Evolutionary conservation across 345 rosid genomes (phyloP).

Genomic region (Geranium rotundifolium): DNA sequence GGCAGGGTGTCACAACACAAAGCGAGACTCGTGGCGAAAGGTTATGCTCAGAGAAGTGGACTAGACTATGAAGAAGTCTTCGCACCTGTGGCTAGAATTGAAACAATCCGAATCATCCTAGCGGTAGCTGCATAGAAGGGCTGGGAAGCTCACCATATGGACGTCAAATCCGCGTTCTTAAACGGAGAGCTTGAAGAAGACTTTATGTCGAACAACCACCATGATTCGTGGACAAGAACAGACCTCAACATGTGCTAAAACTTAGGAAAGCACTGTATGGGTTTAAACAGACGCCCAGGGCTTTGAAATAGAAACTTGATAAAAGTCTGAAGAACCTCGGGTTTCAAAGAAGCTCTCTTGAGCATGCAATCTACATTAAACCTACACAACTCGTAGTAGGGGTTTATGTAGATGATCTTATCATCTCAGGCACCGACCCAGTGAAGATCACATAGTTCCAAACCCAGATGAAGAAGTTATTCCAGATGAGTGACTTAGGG

Average conservation of each 20-base stretch:
- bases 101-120: slow-evolving; percentile 7
- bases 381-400: not conserved
- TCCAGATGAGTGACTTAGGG: too few relatives aligned
- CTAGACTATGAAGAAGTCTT: not conserved
- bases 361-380: not conserved
- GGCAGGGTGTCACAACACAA: not conserved
- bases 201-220: not conserved
- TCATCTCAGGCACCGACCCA: too few relatives aligned
- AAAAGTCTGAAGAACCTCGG: not conserved
- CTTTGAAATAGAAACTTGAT: not conserved
- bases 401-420: too few relatives aligned
- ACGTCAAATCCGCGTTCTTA: not conserved
- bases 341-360: not conserved
- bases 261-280: slow-evolving; percentile 2
- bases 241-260: not conserved
- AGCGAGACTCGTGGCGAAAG: too few relatives aligned
- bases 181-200: slow-evolving; percentile 1
- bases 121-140: not conserved
- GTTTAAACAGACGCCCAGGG: not conserved
- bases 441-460: too few relatives aligned
- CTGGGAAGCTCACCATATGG: slow-evolving; percentile 1
- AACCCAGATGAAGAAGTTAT: too few relatives aligned
- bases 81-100: not conserved
- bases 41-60: too few relatives aligned
- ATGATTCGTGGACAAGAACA: not conserved